Conservation (phyloP, 768 basidiomycete genomes). For the Suillus luteus region DNA sequence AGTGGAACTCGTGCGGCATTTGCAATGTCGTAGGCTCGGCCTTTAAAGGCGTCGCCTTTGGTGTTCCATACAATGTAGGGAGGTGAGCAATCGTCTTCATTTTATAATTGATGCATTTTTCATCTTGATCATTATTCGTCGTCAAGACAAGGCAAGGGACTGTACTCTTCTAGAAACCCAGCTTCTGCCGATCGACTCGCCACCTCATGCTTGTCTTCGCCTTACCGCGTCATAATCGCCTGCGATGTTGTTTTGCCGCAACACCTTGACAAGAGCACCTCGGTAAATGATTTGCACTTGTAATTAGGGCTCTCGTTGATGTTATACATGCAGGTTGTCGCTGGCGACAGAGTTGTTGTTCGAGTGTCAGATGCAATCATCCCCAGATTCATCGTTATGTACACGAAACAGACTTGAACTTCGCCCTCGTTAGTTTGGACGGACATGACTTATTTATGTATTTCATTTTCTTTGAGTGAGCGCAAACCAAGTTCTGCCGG, state of each 20-base stretch:
- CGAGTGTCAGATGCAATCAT: conserved; percentile 55
- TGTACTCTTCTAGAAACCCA: conserved; percentile 65
- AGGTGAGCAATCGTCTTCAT: conserved; percentile 40
- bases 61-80: conserved; percentile 51
- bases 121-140: conserved; percentile 10
- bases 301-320: conserved; percentile 26
- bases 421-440: background rate
- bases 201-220: conserved; percentile 68
- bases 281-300: conserved; percentile 19
- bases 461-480: background rate
- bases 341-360: conserved; percentile 55
- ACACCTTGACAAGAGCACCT: conserved; percentile 24
- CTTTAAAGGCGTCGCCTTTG: conserved; percentile 61
- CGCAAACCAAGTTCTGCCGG: background rate
- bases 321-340: conserved; percentile 41
- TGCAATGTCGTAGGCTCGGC: conserved; percentile 59
- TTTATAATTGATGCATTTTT: background rate
- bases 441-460: background rate
- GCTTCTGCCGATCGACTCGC: conserved; percentile 57
- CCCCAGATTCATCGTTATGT: conserved; percentile 62
- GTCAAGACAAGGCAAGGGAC: conserved; percentile 57
- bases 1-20: conserved; percentile 65
- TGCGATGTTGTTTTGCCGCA: conserved; percentile 53
- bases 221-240: conserved; percentile 65
- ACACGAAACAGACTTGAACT: conserved; percentile 40